Conservation (phyloP, 1,139 yeast genomes). For the Debaryomyces subglobosus region DNA sequence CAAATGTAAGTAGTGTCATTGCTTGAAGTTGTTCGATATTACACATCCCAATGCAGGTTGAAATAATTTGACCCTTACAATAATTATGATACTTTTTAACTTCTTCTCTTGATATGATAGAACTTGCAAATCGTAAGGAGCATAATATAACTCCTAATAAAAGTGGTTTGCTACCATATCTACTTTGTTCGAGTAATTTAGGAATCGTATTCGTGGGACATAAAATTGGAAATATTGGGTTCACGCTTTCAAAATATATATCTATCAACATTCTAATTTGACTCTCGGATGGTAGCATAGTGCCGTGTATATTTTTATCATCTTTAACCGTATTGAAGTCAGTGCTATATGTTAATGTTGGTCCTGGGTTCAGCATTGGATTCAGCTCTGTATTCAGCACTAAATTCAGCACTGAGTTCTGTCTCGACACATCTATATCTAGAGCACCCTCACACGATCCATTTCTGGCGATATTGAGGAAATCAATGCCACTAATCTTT, state of each 20-base stretch:
- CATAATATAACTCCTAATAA: neutral
- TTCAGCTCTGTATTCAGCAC: too few species aligned
- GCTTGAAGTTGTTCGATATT: constrained; percentile 25
- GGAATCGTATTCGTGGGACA: neutral
- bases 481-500: neutral
- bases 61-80: constrained; percentile 20
- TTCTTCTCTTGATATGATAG: neutral
- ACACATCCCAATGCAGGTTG: constrained; percentile 24
- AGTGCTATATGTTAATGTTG: neutral
- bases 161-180: neutral
- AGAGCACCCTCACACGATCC: neutral
- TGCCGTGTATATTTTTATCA: neutral
- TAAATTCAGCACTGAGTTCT: neutral
- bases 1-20: constrained; percentile 27
- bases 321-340: neutral
- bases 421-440: neutral
- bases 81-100: constrained; percentile 2
- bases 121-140: neutral
- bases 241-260: neutral
- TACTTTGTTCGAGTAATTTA: neutral
- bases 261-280: neutral
- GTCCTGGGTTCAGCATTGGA: neutral
- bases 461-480: neutral
- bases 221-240: neutral
- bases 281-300: neutral